phyloP scores from a whole-genome alignment of 73 alveolate species.

The Symbiodinium natans region DNA sequence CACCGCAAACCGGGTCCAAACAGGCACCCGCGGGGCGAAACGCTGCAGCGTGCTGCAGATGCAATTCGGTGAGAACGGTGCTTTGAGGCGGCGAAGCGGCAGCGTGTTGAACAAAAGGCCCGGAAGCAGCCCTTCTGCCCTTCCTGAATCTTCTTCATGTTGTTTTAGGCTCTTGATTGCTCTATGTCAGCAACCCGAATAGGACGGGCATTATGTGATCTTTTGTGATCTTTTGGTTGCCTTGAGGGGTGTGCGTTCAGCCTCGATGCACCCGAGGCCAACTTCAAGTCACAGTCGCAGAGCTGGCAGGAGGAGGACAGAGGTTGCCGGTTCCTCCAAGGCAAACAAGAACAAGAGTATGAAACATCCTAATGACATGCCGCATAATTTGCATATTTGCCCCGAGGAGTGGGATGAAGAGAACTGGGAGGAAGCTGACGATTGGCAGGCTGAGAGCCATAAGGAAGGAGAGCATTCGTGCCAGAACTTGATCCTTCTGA shows the following conservation, averaged over 20 bases:
- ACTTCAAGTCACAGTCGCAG: background rate
- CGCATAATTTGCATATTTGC: too few species aligned
- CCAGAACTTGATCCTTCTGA: background rate
- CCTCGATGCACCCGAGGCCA: too few species aligned
- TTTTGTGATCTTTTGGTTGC: background rate
- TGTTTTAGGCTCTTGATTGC: background rate
- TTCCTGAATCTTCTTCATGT: background rate
- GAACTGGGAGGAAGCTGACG: constrained; percentile 3
- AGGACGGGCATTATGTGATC: too few species aligned
- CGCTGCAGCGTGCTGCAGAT: background rate
- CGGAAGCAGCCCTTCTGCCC: background rate
- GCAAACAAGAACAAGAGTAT: too few species aligned
- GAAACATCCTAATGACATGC: too few species aligned
- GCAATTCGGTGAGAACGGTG: background rate
- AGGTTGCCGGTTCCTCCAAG: background rate
- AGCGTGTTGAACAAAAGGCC: background rate
- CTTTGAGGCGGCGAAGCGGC: background rate
- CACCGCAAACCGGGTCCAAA: background rate
- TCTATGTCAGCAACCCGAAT: background rate
- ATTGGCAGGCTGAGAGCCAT: background rate
- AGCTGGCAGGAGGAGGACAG: background rate
- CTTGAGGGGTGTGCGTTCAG: background rate
- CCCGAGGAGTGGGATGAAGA: background rate
- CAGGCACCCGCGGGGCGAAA: too few species aligned
- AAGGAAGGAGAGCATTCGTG: background rate